A percentile compares a stretch with the other conserved stretches of the same genome.
Evolutionary conservation across 108 stramenopile genomes (phyloP).

Genomic region (Cyclotella baltica): DNA sequence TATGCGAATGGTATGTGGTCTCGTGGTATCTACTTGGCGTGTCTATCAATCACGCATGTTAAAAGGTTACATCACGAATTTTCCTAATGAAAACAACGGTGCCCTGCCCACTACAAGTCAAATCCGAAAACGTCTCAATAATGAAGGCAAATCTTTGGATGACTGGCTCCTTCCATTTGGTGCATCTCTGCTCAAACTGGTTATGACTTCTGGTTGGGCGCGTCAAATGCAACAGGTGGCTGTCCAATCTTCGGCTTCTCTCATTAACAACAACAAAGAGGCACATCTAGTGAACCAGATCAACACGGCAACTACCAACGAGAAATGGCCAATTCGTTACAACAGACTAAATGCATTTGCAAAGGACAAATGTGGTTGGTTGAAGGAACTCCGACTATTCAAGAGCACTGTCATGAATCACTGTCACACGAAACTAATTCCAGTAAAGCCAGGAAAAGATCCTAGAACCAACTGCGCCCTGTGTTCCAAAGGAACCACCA

Average conservation of each 20-base stretch:
- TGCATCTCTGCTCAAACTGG: background rate
- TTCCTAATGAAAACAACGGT: background rate
- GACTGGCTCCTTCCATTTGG: background rate
- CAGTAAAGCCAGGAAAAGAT: background rate
- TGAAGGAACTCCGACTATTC: background rate
- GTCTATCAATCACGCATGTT: background rate
- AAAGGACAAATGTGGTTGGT: background rate
- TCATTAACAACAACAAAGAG: background rate
- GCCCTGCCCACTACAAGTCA: background rate
- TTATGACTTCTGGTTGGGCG: background rate
- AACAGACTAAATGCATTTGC: background rate
- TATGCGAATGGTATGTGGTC: slow-evolving; percentile 4
- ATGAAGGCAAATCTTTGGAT: background rate
- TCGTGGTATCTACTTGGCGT: background rate
- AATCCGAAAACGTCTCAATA: background rate
- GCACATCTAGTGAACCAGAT: background rate
- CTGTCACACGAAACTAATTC: background rate
- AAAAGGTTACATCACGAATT: background rate
- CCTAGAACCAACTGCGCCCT: background rate
- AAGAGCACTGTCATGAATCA: background rate
- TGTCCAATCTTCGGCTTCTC: background rate
- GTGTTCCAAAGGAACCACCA: background rate
- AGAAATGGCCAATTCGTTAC: slow-evolving; percentile 8
- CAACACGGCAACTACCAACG: background rate
- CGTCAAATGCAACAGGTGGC: background rate